Evolutionary conservation across 768 basidiomycete species (phyloP), one percentile per base, ranked within the genome.

Genomic region (Psilocybe sp.): DNA sequence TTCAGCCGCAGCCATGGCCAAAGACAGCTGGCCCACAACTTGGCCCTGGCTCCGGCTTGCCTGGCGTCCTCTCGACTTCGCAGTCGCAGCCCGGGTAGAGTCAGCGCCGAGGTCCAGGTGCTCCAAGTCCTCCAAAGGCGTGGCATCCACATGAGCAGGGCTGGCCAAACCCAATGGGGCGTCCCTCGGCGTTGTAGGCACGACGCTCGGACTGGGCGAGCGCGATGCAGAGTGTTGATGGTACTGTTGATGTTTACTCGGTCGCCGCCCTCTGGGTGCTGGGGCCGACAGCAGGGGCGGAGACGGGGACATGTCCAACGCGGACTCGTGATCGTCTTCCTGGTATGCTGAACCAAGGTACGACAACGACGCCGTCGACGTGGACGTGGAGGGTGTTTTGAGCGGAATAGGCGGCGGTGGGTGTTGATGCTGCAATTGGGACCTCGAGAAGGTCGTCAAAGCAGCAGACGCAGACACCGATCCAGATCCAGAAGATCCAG

Each of bases 191-290:
- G 80, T 82, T 6, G 65, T 56, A 0, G 77, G 78, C 1, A 70
- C 66, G 8, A 74, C 62, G 51, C 75, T 76, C 1, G 78, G 78
- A 60, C 78, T 79, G 7, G 71, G 66, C 5, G 78, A 80, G 15
- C 77, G 73, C 8, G 76, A 77, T 15, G 56, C 47, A 10, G 60
- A 67, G 33, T 56, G 54, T 38, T 44, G 28, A 31, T 33, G 47
- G 18, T 51, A 55, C n/a, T n/a, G n/a, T n/a, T n/a, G n/a, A n/a
- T n/a, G n/a, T 54, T 60, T 64, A 23, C 44, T 62, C 37, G 57
- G 62, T 19, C 63, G 60, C 42, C 73, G 70, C 16, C 73, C 71
- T 36, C 74, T 67, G 13, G 43, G 35, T 28, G 67, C 65, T 1
- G 68, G 56, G 16, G 70, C 65, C 16, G 66, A 47, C 31, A 58